phyloP scores from a whole-genome alignment of 768 basidiomycete species.

The Tubosaeta brunneosetosa region DNA sequence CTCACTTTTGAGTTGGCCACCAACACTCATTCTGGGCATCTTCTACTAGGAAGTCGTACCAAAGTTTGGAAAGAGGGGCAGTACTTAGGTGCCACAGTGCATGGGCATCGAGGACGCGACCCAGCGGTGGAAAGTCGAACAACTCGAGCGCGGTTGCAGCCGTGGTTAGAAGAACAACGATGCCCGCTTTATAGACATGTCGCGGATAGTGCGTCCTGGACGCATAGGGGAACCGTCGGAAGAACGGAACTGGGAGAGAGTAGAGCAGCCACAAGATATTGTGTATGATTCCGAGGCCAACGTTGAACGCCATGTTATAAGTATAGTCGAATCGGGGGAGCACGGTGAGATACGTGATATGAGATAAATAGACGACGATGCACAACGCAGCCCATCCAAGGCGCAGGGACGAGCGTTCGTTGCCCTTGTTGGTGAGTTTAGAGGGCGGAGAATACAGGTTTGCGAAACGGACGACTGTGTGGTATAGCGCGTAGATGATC shows the following conservation, averaged over 20 bases:
- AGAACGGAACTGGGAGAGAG: constrained; percentile 44
- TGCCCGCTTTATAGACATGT: constrained; percentile 48
- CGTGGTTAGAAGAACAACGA: constrained; percentile 67
- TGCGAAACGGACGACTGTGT: constrained; percentile 69
- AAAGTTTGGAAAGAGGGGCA: constrained; percentile 65
- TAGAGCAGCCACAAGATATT: constrained; percentile 81
- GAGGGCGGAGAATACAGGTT: constrained; percentile 54
- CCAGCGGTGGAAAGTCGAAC: constrained; percentile 83
- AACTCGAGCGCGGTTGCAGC: constrained; percentile 77
- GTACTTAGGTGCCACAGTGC: constrained; percentile 91
- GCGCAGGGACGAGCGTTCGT: constrained; percentile 12
- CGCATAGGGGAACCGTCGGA: constrained; percentile 52
- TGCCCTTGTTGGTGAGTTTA: constrained; percentile 25
- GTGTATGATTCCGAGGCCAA: constrained; percentile 69
- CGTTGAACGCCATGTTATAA: constrained; percentile 88
- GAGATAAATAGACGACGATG: constrained; percentile 53
- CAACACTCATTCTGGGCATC: constrained; percentile 72
- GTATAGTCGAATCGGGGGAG: constrained; percentile 85
- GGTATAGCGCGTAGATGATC: constrained; percentile 79
- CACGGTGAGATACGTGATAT: constrained; percentile 73
- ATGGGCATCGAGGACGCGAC: constrained; percentile 82
- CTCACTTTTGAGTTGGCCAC: constrained; percentile 41
- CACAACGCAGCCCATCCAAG: constrained; percentile 50
- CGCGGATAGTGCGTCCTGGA: constrained; percentile 55
- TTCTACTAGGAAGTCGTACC: constrained; percentile 81